phyloP scores from a whole-genome alignment of 345 rosid species.

The Cardamine chenopodiifolia region DNA sequence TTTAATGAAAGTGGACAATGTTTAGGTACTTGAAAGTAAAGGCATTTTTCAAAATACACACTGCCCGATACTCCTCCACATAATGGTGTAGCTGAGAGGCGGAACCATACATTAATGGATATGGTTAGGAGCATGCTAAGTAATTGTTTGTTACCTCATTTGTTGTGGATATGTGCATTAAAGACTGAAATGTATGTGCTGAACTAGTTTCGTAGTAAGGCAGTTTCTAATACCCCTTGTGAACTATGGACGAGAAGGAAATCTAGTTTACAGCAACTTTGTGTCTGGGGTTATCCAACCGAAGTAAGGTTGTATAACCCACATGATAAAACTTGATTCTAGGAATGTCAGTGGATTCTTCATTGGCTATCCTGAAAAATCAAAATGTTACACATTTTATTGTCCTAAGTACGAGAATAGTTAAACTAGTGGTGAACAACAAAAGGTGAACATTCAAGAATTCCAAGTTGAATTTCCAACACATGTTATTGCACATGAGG shows the following conservation, averaged over 20 bases:
- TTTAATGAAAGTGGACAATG: too few relatives aligned
- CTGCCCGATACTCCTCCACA: background rate
- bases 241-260: slow-evolving; percentile 8
- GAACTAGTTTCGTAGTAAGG: background rate
- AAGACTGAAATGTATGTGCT: background rate
- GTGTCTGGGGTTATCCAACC: background rate
- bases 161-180: slow-evolving; percentile 1
- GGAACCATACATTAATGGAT: background rate
- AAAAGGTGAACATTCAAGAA: too few relatives aligned
- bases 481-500: too few relatives aligned
- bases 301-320: too few relatives aligned
- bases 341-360: background rate
- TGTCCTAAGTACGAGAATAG: too few relatives aligned
- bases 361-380: too few relatives aligned
- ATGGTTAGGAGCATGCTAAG: background rate
- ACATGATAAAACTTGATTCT: too few relatives aligned
- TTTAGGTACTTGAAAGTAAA: too few relatives aligned
- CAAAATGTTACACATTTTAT: too few relatives aligned
- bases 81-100: background rate
- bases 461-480: too few relatives aligned
- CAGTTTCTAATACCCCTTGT: slow-evolving; percentile 2
- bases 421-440: too few relatives aligned
- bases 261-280: background rate
- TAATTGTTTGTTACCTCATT: background rate
- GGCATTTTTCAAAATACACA: too few relatives aligned